Evolutionary conservation across 306 rosid species (phyloP).

Genomic region (Cucurbita ficifolia): DNA sequence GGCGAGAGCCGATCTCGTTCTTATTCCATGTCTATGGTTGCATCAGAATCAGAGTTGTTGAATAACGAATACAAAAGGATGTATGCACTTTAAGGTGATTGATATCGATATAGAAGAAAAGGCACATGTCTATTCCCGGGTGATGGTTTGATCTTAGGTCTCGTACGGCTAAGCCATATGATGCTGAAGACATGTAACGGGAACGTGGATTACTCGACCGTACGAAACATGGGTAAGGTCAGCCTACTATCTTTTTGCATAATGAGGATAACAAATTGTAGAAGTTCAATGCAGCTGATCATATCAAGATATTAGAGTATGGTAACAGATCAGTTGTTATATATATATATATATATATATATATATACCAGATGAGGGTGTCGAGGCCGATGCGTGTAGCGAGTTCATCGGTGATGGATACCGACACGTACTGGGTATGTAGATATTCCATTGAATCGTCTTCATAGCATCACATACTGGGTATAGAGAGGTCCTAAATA

Average conservation of each 20-base stretch:
- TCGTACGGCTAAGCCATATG: background rate
- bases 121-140: background rate
- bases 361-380: background rate
- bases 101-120: background rate
- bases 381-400: background rate
- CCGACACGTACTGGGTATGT: background rate
- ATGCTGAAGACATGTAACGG: background rate
- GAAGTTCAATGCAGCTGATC: background rate
- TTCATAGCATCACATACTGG: background rate
- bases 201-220: background rate
- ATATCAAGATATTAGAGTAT: background rate
- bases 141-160: background rate
- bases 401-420: background rate
- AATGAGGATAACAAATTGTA: background rate
- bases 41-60: slow-evolving; percentile 73
- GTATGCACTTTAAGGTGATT: slow-evolving; percentile 59
- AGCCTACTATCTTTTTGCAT: background rate
- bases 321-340: background rate
- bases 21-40: slow-evolving; percentile 39
- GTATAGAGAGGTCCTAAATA: background rate
- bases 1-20: slow-evolving; percentile 54
- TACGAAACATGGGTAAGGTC: background rate
- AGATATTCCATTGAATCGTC: background rate
- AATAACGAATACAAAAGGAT: slow-evolving; percentile 76
- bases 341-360: background rate